A percentile compares a stretch with the other conserved stretches of the same genome.
phyloP scores from a whole-genome alignment of 192 early-diverging fungal species.

The Linnemannia elongata region DNA sequence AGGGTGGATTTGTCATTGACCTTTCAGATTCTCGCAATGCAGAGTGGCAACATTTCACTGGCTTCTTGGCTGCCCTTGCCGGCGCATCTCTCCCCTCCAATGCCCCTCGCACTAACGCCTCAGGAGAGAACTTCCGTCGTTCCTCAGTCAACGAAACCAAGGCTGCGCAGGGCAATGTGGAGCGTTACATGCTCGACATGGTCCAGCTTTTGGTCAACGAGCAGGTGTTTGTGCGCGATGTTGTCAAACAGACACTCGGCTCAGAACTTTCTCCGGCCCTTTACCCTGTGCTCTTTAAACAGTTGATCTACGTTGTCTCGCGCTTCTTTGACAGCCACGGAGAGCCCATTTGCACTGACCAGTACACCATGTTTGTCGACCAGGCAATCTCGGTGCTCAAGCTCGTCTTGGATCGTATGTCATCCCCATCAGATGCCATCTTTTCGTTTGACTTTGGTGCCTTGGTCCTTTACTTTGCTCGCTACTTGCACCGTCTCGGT shows the following conservation, averaged over 20 bases:
- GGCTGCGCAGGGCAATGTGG: slow-evolving; percentile 66
- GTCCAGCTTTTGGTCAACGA: slow-evolving; percentile 81
- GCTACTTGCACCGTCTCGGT: slow-evolving; percentile 78
- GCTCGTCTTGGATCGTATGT: slow-evolving; percentile 79
- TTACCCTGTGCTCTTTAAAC: slow-evolving; percentile 72
- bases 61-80: slow-evolving; percentile 85
- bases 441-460: slow-evolving; percentile 79
- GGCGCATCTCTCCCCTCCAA: slow-evolving; percentile 69
- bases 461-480: slow-evolving; percentile 74
- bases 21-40: slow-evolving; percentile 46
- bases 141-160: slow-evolving; percentile 46
- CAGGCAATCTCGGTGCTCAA: slow-evolving; percentile 81
- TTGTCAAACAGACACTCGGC: slow-evolving; percentile 85
- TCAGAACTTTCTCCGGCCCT: slow-evolving; percentile 75
- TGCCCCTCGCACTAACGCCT: slow-evolving; percentile 22
- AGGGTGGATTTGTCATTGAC: slow-evolving; percentile 48
- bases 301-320: slow-evolving; percentile 68
- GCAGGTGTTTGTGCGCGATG: slow-evolving; percentile 80
- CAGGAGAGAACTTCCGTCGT: slow-evolving; percentile 46
- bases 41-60: slow-evolving; percentile 88
- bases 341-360: slow-evolving; percentile 66
- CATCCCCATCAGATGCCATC: slow-evolving; percentile 67
- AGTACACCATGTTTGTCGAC: slow-evolving; percentile 82
- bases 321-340: slow-evolving; percentile 73
- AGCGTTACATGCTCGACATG: slow-evolving; percentile 79